A percentile compares a stretch with the other conserved stretches of the same genome.
phyloP scores from a whole-genome alignment of 306 rosid species.

The Prinsepia uniflora region DNA sequence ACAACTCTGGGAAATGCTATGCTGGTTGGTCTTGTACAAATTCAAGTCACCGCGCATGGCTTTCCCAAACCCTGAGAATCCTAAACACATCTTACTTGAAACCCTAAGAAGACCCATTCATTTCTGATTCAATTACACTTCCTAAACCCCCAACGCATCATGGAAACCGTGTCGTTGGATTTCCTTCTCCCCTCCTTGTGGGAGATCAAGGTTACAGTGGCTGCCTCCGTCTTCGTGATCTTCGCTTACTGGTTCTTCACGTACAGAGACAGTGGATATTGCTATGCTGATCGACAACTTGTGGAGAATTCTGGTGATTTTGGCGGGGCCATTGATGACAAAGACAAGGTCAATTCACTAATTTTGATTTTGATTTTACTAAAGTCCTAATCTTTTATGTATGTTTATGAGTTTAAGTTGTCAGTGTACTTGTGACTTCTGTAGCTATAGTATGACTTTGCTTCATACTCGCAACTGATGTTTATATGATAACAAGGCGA shows the following conservation, averaged over 20 bases:
- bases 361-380: not conserved
- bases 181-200: conserved; percentile 67
- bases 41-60: conserved; percentile 29
- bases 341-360: conserved; percentile 50
- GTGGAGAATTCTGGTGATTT: conserved; percentile 36
- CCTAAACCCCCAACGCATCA: conserved; percentile 19
- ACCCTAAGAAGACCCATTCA: conserved; percentile 1
- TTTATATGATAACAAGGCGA: not conserved
- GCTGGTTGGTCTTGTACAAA: conserved; percentile 22
- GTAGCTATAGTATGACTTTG: conserved; percentile 5
- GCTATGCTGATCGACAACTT: conserved; percentile 42
- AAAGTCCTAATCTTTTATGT: not conserved
- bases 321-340: conserved; percentile 38
- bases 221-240: conserved; percentile 64
- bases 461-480: not conserved
- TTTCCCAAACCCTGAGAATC: conserved; percentile 37
- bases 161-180: conserved; percentile 52
- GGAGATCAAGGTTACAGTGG: conserved; percentile 82
- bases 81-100: conserved; percentile 16
- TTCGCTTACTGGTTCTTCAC: conserved; percentile 64
- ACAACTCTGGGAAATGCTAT: not conserved
- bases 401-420: not conserved
- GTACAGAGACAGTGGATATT: conserved; percentile 26
- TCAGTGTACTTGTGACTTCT: not conserved
- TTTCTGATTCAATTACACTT: conserved; percentile 7